Percentiles rank a stretch among this genome's conserved stretches.
These are phyloP conservation scores for Colletotrichum euphorbiae DNA, from an alignment of 2,329 filamentous ascomycete species.

Conservation along the genomic window DNA sequence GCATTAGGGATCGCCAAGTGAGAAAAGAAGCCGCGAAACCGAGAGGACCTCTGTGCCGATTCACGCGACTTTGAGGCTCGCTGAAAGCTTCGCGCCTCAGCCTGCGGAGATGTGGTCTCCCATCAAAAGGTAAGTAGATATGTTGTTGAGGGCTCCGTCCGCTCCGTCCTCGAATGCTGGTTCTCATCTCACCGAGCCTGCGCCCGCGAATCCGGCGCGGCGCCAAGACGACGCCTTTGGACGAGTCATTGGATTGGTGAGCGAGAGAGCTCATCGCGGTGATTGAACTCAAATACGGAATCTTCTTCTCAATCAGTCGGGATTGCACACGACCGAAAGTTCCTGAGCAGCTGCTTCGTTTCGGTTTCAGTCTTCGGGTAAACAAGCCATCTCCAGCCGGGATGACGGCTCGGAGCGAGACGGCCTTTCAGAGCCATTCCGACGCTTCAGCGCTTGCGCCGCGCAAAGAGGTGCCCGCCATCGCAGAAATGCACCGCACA, in stretches of 20 bases:
- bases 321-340: neutral
- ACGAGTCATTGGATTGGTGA: constrained; percentile 9
- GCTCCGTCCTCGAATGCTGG: too few species aligned
- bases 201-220: too few species aligned
- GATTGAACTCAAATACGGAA: constrained; percentile 1
- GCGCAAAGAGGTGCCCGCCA: neutral
- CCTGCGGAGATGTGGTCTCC: too few species aligned
- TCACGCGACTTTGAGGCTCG: neutral
- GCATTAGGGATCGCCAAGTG: constrained; percentile 36
- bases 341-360: neutral
- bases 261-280: neutral
- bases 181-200: too few species aligned
- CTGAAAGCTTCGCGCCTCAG: too few species aligned
- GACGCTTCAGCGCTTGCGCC: neutral
- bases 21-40: neutral
- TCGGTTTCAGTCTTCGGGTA: neutral
- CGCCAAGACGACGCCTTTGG: neutral
- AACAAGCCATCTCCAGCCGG: neutral
- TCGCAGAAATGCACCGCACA: constrained; percentile 14
- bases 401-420: neutral
- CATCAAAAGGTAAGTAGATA: too few species aligned
- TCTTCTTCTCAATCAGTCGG: constrained; percentile 9
- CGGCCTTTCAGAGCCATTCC: neutral
- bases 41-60: constrained; percentile 1
- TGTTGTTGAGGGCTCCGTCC: too few species aligned